Evolutionary conservation across 495 filamentous ascomycete species (phyloP).

Genomic region (Podospora pseudocomata): DNA sequence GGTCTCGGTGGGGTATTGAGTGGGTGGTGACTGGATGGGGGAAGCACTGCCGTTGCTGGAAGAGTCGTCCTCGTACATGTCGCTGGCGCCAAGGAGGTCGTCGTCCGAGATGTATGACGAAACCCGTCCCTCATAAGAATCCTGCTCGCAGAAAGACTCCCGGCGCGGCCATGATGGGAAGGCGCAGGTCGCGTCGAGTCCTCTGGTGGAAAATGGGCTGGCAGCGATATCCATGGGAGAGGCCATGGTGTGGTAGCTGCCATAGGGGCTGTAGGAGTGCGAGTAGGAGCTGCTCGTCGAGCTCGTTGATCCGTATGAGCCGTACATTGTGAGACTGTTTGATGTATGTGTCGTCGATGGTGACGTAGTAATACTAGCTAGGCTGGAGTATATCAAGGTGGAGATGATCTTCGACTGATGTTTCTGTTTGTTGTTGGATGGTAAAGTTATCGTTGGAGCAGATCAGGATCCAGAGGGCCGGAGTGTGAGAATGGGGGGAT

Average conservation of each 20-base stretch:
- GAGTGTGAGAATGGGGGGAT: background rate
- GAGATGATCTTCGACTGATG: background rate
- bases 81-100: constrained; percentile 39
- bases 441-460: background rate
- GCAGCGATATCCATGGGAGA: constrained; percentile 53
- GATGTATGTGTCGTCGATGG: constrained; percentile 13
- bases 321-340: constrained; percentile 36
- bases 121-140: constrained; percentile 38
- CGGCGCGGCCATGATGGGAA: constrained; percentile 52
- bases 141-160: constrained; percentile 40
- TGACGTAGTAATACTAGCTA: constrained; percentile 3
- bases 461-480: constrained; percentile 2
- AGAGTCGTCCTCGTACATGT: constrained; percentile 42
- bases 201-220: constrained; percentile 37
- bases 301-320: constrained; percentile 43
- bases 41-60: constrained; percentile 45
- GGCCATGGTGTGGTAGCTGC: constrained; percentile 34
- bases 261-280: constrained; percentile 33
- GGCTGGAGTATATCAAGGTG: constrained; percentile 4
- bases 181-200: constrained; percentile 42
- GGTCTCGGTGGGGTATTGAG: constrained; percentile 32
- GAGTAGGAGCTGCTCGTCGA: constrained; percentile 29
- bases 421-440: background rate
- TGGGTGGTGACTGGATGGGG: constrained; percentile 31
- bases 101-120: constrained; percentile 50